Conservation (phyloP, 768 basidiomycete species). For the Pleurotus citrinopileatus region DNA sequence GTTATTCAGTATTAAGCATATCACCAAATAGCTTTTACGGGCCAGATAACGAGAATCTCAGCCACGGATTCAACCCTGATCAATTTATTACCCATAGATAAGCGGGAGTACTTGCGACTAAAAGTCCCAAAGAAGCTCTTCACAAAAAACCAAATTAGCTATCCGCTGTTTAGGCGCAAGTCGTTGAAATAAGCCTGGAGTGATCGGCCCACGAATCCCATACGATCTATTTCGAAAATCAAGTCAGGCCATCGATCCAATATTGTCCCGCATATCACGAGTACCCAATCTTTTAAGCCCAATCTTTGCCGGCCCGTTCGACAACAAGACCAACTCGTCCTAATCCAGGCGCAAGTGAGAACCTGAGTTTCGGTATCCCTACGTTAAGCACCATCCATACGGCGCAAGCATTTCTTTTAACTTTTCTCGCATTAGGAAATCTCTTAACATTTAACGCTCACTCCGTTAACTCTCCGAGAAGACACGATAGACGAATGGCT, state of each 20-base stretch:
- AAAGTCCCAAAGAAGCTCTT: slow-evolving; percentile 7
- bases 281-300: slow-evolving; percentile 5
- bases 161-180: slow-evolving; percentile 6
- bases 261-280: slow-evolving; percentile 6
- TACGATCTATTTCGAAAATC: background rate
- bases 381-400: background rate
- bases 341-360: slow-evolving; percentile 1
- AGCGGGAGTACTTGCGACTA: slow-evolving; percentile 7
- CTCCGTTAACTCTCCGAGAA: slow-evolving; percentile 12
- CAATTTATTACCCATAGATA: slow-evolving; percentile 9
- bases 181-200: slow-evolving; percentile 8
- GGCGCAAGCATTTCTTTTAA: background rate
- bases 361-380: slow-evolving; percentile 8
- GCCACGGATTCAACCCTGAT: background rate
- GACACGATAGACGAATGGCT: background rate
- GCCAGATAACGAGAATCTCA: slow-evolving; percentile 1
- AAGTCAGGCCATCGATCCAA: slow-evolving; percentile 7
- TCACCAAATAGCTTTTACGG: background rate
- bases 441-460: background rate
- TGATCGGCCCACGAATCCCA: slow-evolving; percentile 10
- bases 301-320: slow-evolving; percentile 7
- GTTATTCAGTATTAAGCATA: background rate
- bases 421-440: slow-evolving; percentile 4
- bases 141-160: background rate
- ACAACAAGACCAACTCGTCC: slow-evolving; percentile 1